A percentile compares a stretch with the other conserved stretches of the same genome.
These are phyloP conservation scores for Daedalea quercina DNA, from an alignment of 768 basidiomycete genomes.

Conservation along the genomic window DNA sequence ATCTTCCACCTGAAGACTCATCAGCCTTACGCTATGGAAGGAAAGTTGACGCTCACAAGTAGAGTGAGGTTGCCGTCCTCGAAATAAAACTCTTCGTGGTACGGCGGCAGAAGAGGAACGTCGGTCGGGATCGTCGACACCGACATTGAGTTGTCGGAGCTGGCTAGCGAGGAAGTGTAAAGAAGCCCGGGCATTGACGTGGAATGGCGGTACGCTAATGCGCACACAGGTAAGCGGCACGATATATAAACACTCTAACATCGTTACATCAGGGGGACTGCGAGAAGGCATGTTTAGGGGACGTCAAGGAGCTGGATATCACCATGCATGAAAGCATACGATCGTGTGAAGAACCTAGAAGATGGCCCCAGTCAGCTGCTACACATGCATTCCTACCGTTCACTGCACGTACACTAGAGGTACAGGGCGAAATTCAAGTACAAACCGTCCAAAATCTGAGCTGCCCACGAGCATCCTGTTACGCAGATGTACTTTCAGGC, in stretches of 20 bases:
- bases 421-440: no score
- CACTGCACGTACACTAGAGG: no score
- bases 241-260: background rate
- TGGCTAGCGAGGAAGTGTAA: background rate
- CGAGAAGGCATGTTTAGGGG: background rate
- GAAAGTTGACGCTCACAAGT: slow-evolving; percentile 1
- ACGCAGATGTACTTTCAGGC: background rate
- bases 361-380: background rate
- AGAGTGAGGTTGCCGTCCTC: slow-evolving; percentile 12
- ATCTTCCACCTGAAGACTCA: slow-evolving; percentile 6
- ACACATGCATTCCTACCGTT: background rate
- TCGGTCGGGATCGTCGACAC: background rate
- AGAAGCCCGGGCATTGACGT: background rate
- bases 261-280: background rate
- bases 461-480: background rate
- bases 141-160: background rate
- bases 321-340: background rate
- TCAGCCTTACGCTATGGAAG: background rate
- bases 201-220: background rate
- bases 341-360: background rate
- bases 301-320: slow-evolving; percentile 2
- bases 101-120: background rate
- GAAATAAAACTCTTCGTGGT: slow-evolving; percentile 13
- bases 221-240: background rate
- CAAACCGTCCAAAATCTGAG: no score